Conservation (phyloP, 2,329 filamentous ascomycete species). For the Colletotrichum sp. region DNA sequence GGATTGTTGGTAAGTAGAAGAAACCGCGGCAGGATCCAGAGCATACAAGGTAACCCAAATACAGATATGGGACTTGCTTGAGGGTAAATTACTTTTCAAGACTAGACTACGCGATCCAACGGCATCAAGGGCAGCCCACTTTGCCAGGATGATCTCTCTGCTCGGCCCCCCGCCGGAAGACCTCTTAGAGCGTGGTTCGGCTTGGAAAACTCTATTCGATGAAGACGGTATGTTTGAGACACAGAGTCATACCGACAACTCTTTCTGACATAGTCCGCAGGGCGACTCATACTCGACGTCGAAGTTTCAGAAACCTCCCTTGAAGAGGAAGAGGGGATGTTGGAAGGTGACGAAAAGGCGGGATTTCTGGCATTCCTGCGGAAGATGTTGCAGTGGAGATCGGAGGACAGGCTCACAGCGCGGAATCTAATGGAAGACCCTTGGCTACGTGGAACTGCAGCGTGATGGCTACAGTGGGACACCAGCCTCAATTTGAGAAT, state of each 20-base stretch:
- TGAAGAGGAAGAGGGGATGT: constrained; percentile 5
- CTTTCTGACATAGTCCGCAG: neutral
- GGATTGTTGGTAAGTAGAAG: neutral
- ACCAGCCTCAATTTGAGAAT: neutral
- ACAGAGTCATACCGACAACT: accelerated
- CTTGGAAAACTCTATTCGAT: constrained; percentile 26
- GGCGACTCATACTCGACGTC: neutral
- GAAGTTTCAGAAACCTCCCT: constrained; percentile 11
- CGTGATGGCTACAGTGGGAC: neutral
- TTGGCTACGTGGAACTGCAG: neutral
- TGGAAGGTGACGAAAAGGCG: constrained; percentile 24
- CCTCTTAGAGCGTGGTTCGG: constrained; percentile 35
- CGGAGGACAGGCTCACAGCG: constrained; percentile 27
- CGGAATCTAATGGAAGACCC: constrained; percentile 14
- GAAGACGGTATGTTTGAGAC: constrained; percentile 17
- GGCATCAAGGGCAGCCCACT: constrained; percentile 29
- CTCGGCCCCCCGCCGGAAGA: constrained; percentile 38
- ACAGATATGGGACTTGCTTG: constrained; percentile 37
- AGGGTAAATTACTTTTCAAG: constrained; percentile 32
- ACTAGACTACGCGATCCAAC: constrained; percentile 21
- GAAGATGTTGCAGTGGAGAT: constrained; percentile 30
- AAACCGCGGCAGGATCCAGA: neutral
- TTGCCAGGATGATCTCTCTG: constrained; percentile 41
- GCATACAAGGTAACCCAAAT: neutral
- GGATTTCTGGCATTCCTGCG: constrained; percentile 25